Conservation (phyloP, 169 alveolate genomes). For the Plasmodium gallinaceum region DNA sequence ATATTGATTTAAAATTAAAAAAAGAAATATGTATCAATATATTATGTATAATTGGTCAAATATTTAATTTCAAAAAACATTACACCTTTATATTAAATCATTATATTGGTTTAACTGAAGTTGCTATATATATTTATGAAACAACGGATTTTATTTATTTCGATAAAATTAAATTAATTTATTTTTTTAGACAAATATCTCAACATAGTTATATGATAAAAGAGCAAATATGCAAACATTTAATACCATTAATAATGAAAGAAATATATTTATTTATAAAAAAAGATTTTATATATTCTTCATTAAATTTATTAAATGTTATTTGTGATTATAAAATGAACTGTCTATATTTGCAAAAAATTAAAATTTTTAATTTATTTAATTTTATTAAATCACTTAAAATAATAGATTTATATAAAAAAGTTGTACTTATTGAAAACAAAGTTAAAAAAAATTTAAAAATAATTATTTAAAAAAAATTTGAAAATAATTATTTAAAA, state of each 20-base stretch:
- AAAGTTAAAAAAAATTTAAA: slow-evolving; percentile 5
- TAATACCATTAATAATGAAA: slow-evolving; percentile 36
- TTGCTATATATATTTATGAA: slow-evolving; percentile 39
- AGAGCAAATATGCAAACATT: slow-evolving; percentile 32
- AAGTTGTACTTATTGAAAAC: slow-evolving; percentile 13
- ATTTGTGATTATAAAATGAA: slow-evolving; percentile 33
- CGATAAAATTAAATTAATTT: slow-evolving; percentile 38
- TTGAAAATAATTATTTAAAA: neutral
- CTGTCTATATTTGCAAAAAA: slow-evolving; percentile 4
- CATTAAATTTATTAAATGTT: slow-evolving; percentile 27
- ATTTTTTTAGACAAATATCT: slow-evolving; percentile 33
- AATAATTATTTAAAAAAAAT: neutral
- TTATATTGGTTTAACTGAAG: slow-evolving; percentile 23
- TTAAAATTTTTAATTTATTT: slow-evolving; percentile 25
- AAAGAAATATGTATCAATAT: slow-evolving; percentile 63
- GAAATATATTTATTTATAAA: slow-evolving; percentile 36
- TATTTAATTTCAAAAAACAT: slow-evolving; percentile 50
- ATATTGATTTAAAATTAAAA: slow-evolving; percentile 19
- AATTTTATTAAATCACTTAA: slow-evolving; percentile 22
- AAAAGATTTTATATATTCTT: slow-evolving; percentile 47
- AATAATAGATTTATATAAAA: slow-evolving; percentile 33
- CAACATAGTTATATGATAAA: slow-evolving; percentile 16
- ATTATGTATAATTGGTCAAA: slow-evolving; percentile 49
- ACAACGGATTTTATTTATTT: slow-evolving; percentile 21
- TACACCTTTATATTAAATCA: slow-evolving; percentile 23